Percentiles rank a stretch among this genome's conserved stretches.
phyloP scores from a whole-genome alignment of 2,329 filamentous ascomycete species.

The Xylaria sp. region DNA sequence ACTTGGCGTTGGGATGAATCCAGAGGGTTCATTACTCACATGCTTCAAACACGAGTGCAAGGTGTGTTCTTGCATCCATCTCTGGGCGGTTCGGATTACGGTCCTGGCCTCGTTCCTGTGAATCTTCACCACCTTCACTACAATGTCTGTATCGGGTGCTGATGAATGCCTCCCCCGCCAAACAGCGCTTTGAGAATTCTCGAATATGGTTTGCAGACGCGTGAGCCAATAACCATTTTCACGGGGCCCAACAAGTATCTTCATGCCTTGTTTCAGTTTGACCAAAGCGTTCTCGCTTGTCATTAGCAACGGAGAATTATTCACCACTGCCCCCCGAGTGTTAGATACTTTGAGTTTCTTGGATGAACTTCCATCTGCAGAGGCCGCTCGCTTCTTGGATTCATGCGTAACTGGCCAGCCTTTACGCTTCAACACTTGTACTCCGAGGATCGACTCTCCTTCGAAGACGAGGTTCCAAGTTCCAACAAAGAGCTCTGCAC shows the following conservation, averaged over 20 bases:
- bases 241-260: not conserved
- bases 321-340: not conserved
- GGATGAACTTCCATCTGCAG: not conserved
- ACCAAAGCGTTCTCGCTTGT: not conserved
- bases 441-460: not conserved
- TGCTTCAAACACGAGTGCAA: not conserved
- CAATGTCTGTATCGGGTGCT: not conserved
- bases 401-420: not conserved
- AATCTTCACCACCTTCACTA: not conserved
- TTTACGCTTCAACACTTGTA: conserved; percentile 1
- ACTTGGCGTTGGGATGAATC: not conserved
- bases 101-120: not conserved
- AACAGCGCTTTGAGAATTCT: not conserved
- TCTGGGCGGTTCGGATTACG: not conserved
- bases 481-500: not conserved
- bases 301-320: not conserved
- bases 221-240: conserved; percentile 1
- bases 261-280: not conserved
- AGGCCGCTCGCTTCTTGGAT: not conserved
- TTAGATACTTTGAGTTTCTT: not conserved
- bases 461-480: not conserved
- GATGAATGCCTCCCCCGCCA: not conserved
- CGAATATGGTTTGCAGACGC: not conserved
- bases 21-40: not conserved
- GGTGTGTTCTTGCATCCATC: not conserved